phyloP scores from a whole-genome alignment of 345 rosid genomes.

The Eucalyptus globulus region DNA sequence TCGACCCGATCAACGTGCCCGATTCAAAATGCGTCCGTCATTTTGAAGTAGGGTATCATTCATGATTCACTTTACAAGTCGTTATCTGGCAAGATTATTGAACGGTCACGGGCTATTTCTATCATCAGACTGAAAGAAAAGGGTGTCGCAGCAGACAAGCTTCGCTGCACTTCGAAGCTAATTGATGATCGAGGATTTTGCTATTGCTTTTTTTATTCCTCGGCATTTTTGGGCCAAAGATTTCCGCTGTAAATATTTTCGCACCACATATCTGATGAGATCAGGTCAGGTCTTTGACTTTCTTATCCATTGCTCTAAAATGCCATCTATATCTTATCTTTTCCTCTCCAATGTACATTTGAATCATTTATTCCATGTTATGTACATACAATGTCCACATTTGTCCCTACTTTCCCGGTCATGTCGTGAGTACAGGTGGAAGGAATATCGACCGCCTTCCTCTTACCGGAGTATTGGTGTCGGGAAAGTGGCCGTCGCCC shows the following conservation, averaged over 20 bases:
- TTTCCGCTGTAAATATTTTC: background rate
- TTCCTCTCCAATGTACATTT: background rate
- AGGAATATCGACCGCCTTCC: slow-evolving; percentile 63
- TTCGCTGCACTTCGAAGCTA: background rate
- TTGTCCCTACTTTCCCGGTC: background rate
- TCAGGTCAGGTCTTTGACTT: background rate
- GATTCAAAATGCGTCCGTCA: background rate
- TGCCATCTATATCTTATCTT: background rate
- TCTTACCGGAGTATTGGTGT: slow-evolving; percentile 56
- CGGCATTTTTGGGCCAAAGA: background rate
- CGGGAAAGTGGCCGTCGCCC: slow-evolving; percentile 48
- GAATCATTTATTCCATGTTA: background rate
- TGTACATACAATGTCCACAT: background rate
- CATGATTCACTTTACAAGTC: background rate
- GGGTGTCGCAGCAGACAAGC: background rate
- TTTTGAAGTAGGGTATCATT: background rate
- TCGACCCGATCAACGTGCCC: background rate
- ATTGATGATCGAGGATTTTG: background rate
- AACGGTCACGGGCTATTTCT: background rate
- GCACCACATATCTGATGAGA: background rate
- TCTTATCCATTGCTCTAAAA: background rate
- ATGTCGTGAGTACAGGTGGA: slow-evolving; percentile 60
- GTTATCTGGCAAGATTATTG: background rate
- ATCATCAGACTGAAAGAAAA: background rate
- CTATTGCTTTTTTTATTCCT: background rate